A percentile compares a stretch with the other conserved stretches of the same genome.
Conservation (phyloP, 2,329 filamentous ascomycete species). For the Aspergillus ibericus region DNA sequence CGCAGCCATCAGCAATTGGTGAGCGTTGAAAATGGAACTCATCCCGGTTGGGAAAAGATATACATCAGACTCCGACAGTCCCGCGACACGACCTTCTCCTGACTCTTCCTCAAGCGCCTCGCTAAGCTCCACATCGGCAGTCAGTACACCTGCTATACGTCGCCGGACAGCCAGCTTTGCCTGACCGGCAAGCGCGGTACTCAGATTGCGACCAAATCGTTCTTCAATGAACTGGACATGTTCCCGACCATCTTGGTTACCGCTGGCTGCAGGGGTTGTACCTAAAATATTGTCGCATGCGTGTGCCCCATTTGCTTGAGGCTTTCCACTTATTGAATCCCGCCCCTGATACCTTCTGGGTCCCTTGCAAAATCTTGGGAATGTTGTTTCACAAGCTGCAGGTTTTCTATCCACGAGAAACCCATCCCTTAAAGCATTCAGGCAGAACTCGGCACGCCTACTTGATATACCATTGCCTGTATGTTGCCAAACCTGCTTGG, state of each 20-base stretch:
- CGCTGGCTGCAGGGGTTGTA: conserved; percentile 27
- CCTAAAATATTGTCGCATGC: conserved; percentile 29
- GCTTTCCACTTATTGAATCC: conserved; percentile 51
- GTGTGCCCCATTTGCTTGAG: conserved; percentile 36
- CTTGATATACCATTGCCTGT: conserved; percentile 90
- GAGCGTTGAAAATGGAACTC: conserved; percentile 90
- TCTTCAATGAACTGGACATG: conserved; percentile 84
- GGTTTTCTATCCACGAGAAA: conserved; percentile 56
- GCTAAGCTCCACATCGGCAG: conserved; percentile 66
- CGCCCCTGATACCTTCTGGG: conserved; percentile 76
- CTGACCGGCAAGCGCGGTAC: conserved; percentile 72
- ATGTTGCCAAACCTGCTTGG: conserved; percentile 98
- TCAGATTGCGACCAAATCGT: conserved; percentile 87
- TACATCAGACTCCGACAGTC: conserved; percentile 80
- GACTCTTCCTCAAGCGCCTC: conserved; percentile 54
- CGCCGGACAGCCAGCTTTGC: conserved; percentile 83
- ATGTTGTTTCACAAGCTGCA: conserved; percentile 20
- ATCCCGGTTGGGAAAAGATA: conserved; percentile 88
- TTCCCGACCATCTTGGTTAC: conserved; percentile 57
- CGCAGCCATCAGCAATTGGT: conserved; percentile 68
- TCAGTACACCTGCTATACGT: conserved; percentile 84
- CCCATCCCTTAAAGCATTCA: conserved; percentile 69
- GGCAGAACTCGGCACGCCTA: conserved; percentile 85
- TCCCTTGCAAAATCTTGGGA: conserved; percentile 59
- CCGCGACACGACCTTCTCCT: conserved; percentile 42